Evolutionary conservation across 495 filamentous ascomycete genomes (phyloP).

Genomic region (Aspergillus leporis): DNA sequence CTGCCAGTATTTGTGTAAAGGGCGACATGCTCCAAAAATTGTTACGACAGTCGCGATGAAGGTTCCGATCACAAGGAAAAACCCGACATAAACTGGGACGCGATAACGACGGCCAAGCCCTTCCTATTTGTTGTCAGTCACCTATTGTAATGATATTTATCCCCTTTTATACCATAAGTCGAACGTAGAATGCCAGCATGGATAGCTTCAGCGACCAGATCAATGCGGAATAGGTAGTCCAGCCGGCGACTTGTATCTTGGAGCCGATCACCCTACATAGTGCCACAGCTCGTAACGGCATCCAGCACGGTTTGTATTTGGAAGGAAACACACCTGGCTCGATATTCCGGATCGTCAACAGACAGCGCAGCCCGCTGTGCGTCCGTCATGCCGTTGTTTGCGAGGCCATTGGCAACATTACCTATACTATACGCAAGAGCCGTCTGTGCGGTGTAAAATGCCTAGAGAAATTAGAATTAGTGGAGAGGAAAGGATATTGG

Average conservation of each 20-base stretch:
- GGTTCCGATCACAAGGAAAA: constrained; percentile 41
- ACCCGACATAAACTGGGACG: constrained; percentile 48
- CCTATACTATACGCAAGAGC: constrained; percentile 36
- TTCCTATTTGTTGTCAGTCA: constrained; percentile 19
- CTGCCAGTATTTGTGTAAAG: constrained; percentile 55
- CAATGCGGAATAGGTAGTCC: constrained; percentile 52
- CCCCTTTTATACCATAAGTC: constrained; percentile 54
- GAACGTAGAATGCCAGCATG: constrained; percentile 53
- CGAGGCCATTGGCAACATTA: constrained; percentile 38
- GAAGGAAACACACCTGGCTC: constrained; percentile 20
- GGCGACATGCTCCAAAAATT: constrained; percentile 47
- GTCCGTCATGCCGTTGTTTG: constrained; percentile 53
- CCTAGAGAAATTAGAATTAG: constrained; percentile 22
- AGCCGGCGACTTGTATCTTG: constrained; percentile 55
- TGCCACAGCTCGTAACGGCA: constrained; percentile 1
- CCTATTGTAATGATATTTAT: too few relatives aligned
- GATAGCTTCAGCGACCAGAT: constrained; percentile 54
- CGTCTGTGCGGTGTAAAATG: constrained; percentile 38
- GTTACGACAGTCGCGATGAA: constrained; percentile 49
- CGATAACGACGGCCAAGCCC: constrained; percentile 39
- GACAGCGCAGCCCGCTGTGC: constrained; percentile 41
- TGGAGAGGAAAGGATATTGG: not conserved
- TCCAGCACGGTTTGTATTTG: not conserved
- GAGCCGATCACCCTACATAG: constrained; percentile 45
- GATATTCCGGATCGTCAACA: constrained; percentile 36